Percentiles rank a stretch among this genome's conserved stretches.
Conservation (phyloP, 768 basidiomycete species). For the Tricholoma hemisulphureum region DNA sequence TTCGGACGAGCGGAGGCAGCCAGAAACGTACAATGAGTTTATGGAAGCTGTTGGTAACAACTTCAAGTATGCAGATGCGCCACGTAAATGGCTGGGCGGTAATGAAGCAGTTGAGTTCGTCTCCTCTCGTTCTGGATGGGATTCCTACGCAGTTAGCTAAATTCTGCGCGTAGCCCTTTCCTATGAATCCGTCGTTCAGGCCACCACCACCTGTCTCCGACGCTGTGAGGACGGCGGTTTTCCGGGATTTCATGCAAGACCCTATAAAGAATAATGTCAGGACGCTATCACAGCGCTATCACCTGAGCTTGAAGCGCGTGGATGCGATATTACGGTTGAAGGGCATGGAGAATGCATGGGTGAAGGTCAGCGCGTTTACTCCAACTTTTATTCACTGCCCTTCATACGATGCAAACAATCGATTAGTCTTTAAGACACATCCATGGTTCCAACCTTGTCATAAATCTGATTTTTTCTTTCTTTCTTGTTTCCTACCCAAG, state of each 20-base stretch:
- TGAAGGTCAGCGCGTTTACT: constrained; percentile 54
- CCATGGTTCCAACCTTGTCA: constrained; percentile 69
- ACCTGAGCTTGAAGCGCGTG: constrained; percentile 73
- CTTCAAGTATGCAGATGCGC: constrained; percentile 42
- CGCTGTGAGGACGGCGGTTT: constrained; percentile 53
- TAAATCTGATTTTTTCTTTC: constrained; percentile 20
- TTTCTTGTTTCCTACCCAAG: constrained; percentile 19
- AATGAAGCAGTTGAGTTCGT: constrained; percentile 48
- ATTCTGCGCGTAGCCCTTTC: constrained; percentile 65
- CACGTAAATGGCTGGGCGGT: constrained; percentile 63
- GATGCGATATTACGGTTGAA: constrained; percentile 84
- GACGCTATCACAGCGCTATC: constrained; percentile 56
- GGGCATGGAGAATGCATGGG: constrained; percentile 68
- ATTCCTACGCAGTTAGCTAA: constrained; percentile 4
- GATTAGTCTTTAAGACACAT: constrained; percentile 95
- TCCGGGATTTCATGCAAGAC: constrained; percentile 56
- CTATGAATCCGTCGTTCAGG: constrained; percentile 79
- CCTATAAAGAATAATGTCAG: constrained; percentile 57
- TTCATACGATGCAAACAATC: constrained; percentile 45
- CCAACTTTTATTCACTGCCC: not conserved
- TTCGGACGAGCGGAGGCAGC: constrained; percentile 9
- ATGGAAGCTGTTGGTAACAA: constrained; percentile 39
- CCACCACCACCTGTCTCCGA: constrained; percentile 79
- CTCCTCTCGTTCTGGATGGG: constrained; percentile 13
- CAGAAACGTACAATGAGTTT: constrained; percentile 41